A percentile compares a stretch with the other conserved stretches of the same genome.
Evolutionary conservation across 148 eudicot genomes (phyloP).

Genomic region (Spergularia marina): DNA sequence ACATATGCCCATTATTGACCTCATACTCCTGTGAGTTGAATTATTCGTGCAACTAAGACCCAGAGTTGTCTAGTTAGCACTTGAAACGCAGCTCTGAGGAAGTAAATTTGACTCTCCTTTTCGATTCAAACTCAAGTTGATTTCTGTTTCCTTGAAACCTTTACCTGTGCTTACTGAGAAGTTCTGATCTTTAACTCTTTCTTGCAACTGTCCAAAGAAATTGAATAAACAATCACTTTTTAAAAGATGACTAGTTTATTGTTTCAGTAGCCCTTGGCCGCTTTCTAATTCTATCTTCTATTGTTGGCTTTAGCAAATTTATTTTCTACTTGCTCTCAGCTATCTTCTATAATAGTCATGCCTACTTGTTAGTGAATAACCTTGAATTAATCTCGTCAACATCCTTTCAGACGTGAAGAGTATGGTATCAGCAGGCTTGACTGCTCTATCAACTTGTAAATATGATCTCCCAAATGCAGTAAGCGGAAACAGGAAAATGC

Average conservation of each 20-base stretch:
- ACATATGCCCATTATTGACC: background rate
- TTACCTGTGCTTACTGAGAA: too few relatives aligned
- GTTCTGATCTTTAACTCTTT: too few relatives aligned
- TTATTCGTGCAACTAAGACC: background rate
- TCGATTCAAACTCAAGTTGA: too few relatives aligned
- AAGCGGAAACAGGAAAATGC: slow-evolving; percentile 53
- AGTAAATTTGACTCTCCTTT: too few relatives aligned
- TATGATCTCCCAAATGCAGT: slow-evolving; percentile 60
- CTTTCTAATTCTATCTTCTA: background rate
- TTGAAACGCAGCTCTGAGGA: too few relatives aligned
- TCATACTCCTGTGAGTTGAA: background rate
- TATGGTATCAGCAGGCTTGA: slow-evolving; percentile 81
- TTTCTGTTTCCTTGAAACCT: too few relatives aligned
- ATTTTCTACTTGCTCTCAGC: background rate
- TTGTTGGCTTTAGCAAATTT: background rate
- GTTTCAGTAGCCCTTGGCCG: background rate
- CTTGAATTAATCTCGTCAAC: slow-evolving; percentile 2
- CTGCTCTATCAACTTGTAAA: slow-evolving; percentile 54
- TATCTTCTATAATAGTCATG: background rate
- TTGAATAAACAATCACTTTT: too few relatives aligned
- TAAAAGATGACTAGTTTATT: background rate
- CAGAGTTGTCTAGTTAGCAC: background rate
- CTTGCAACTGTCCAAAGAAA: too few relatives aligned
- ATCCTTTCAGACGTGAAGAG: slow-evolving; percentile 69
- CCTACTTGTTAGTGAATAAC: background rate